phyloP scores from a whole-genome alignment of 2,329 filamentous ascomycete species.

The Botrytis tulipae region DNA sequence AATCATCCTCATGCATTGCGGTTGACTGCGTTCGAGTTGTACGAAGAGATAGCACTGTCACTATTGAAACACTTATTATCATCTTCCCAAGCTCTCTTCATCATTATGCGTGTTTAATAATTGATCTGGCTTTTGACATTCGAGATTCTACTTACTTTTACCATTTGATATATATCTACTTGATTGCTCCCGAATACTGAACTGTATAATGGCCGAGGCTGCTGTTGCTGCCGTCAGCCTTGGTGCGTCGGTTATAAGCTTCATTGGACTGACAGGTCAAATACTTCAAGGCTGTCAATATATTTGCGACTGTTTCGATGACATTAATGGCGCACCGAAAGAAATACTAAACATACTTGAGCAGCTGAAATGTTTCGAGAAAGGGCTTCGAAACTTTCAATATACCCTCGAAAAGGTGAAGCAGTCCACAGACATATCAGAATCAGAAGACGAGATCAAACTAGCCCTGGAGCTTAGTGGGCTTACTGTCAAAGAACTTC shows the following conservation, averaged over 20 bases:
- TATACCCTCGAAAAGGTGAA: background rate
- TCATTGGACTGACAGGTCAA: background rate
- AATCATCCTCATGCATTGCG: background rate
- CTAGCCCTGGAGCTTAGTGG: background rate
- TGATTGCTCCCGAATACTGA: background rate
- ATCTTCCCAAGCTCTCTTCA: background rate
- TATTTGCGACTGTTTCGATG: background rate
- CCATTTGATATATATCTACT: background rate
- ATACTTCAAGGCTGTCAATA: background rate
- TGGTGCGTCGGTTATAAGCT: background rate
- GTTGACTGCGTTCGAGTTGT: background rate
- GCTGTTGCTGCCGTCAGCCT: background rate
- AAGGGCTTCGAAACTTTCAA: background rate
- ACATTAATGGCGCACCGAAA: background rate
- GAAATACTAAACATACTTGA: background rate
- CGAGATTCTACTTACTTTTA: background rate
- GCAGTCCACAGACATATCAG: background rate
- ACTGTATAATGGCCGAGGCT: background rate
- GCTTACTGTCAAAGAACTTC: background rate
- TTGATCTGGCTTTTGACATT: background rate
- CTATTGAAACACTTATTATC: background rate
- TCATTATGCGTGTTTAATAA: background rate
- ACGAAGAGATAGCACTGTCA: background rate
- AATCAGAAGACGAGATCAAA: background rate
- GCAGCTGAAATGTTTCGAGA: background rate